A percentile compares a stretch with the other conserved stretches of the same genome.
Conservation (phyloP, 306 rosid species). For the Alnus glutinosa region DNA sequence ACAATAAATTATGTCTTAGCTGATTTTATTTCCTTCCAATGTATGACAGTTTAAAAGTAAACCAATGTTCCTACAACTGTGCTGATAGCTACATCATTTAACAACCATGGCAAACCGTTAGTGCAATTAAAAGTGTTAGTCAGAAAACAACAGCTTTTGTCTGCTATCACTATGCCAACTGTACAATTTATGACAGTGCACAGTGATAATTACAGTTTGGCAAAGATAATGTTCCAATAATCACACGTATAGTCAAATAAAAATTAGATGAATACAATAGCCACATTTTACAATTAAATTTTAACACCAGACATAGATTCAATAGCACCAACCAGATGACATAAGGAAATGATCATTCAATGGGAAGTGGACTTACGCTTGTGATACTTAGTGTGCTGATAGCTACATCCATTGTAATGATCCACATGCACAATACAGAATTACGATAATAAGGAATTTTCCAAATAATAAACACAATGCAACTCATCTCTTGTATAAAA, state of each 20-base stretch:
- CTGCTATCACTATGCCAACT: too few species aligned
- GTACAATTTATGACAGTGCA: neutral
- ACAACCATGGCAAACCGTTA: neutral
- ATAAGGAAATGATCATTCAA: conserved; percentile 10
- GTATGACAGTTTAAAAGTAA: neutral
- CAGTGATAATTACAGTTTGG: neutral
- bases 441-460: conserved; percentile 26
- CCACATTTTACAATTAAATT: neutral
- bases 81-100: neutral
- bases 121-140: neutral
- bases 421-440: conserved; percentile 47
- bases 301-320: conserved; percentile 4
- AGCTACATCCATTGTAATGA: conserved; percentile 65
- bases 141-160: neutral
- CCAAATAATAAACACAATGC: neutral
- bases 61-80: neutral
- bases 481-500: neutral
- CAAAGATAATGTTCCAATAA: neutral
- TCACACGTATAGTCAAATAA: neutral
- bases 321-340: conserved; percentile 20
- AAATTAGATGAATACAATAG: neutral
- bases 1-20: neutral
- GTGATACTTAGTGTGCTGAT: conserved; percentile 99
- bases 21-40: neutral
- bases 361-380: conserved; percentile 76